A percentile compares a stretch with the other conserved stretches of the same genome.
Conservation (phyloP, 2,329 filamentous ascomycete genomes). For the Curvularia spicifera region DNA sequence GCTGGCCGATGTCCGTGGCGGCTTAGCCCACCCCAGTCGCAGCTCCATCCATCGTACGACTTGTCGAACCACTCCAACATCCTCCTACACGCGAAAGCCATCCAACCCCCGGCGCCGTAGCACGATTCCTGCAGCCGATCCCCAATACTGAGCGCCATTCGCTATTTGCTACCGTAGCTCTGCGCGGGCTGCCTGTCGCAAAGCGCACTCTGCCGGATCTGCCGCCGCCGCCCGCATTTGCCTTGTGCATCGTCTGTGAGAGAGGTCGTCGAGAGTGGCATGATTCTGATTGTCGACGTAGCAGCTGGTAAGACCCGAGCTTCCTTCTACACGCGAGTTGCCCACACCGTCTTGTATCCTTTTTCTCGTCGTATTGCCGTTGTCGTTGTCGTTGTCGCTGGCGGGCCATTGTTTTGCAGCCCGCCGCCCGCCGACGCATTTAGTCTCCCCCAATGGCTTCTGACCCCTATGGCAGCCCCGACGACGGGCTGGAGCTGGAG, state of each 20-base stretch:
- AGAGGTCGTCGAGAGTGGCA: slow-evolving; percentile 16
- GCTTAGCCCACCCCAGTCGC: slow-evolving; percentile 9
- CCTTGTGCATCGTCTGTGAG: slow-evolving; percentile 8
- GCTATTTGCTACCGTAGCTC: slow-evolving; percentile 1
- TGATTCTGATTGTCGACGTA: slow-evolving; percentile 15
- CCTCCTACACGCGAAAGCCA: slow-evolving; percentile 13
- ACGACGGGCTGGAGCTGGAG: slow-evolving; percentile 48
- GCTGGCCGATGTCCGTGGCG: slow-evolving; percentile 1
- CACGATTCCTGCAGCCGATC: slow-evolving; percentile 11
- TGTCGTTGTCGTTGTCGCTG: neutral
- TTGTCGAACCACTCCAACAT: slow-evolving; percentile 15
- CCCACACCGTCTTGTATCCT: slow-evolving; percentile 4
- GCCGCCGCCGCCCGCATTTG: slow-evolving; percentile 9
- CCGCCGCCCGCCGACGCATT: neutral
- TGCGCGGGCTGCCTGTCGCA: slow-evolving; percentile 12
- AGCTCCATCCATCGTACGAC: slow-evolving; percentile 18
- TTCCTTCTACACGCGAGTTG: slow-evolving; percentile 6
- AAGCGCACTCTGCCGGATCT: slow-evolving; percentile 5
- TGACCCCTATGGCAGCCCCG: slow-evolving; percentile 36
- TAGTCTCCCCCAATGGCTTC: slow-evolving; percentile 28
- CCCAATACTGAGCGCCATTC: neutral
- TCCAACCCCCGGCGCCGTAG: slow-evolving; percentile 14
- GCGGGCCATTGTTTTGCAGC: slow-evolving; percentile 3
- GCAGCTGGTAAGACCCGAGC: slow-evolving; percentile 26
- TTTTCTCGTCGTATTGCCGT: slow-evolving; percentile 7